Percentiles rank a stretch among this genome's conserved stretches.
Evolutionary conservation across 306 rosid species (phyloP).

Genomic region (Quercus robur): DNA sequence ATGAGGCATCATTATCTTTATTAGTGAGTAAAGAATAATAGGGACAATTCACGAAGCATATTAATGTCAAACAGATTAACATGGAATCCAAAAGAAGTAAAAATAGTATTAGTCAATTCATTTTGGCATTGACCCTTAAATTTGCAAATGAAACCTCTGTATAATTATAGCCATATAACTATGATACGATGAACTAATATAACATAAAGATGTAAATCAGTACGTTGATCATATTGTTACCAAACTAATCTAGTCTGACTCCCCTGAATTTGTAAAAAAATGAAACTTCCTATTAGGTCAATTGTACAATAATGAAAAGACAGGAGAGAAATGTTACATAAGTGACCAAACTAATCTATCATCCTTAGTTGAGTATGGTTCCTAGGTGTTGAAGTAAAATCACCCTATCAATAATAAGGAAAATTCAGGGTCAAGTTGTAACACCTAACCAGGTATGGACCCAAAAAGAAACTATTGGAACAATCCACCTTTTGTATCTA

Average conservation of each 20-base stretch:
- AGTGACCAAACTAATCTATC: neutral
- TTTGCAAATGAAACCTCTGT: neutral
- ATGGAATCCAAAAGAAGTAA: neutral
- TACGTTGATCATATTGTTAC: neutral
- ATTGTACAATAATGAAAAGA: neutral
- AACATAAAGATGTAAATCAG: neutral
- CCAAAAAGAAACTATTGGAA: too few relatives aligned
- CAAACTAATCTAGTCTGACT: neutral
- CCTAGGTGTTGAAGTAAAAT: neutral
- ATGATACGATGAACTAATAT: neutral
- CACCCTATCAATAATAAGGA: neutral
- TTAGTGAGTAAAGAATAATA: slow-evolving; percentile 7
- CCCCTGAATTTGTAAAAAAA: neutral
- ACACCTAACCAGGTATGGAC: too few relatives aligned
- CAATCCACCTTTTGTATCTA: too few relatives aligned
- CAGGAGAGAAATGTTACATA: neutral
- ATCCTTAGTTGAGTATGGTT: neutral
- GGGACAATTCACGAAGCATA: slow-evolving; percentile 9
- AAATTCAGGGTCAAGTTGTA: neutral
- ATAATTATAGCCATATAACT: neutral
- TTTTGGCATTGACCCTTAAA: neutral
- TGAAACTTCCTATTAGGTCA: too few relatives aligned
- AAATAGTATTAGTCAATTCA: neutral
- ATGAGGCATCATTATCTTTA: slow-evolving; percentile 14
- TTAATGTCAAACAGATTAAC: neutral